Base-by-base conservation (phyloP, 805 yeast species). In the Wickerhamomyces mucosus region DNA sequence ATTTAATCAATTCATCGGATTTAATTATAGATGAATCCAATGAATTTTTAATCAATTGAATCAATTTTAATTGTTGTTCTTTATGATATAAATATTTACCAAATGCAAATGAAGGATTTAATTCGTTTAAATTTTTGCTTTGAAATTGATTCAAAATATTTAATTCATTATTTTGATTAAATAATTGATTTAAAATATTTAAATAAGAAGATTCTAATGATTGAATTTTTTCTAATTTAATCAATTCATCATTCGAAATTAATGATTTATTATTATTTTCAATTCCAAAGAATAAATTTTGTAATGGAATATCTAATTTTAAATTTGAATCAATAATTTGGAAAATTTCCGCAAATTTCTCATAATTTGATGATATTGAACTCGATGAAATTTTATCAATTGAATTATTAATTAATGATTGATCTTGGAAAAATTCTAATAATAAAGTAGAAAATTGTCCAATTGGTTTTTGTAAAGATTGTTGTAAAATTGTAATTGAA, bases 71-170 rank as follows among this genome's bases (percentile, higher is more conserved):
- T 3, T 70, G 68, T 39, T 69, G 65, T 42, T 74, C 74, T 44
- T 72, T 69, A 23, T 59, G 59, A 31, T 68, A 71, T 43, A 86
- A 56, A 51, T 66, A 85, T 18, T 72, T 59, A 55, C 97, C 97
- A 43, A 70, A 83, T 7, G 96, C 95, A 50, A 63, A 88, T 57
- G 86, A 96, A 16, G 96, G 97, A 31, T 75, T 70, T 14, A 74
- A 49, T 4, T 72, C 71, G 31, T 62, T 59, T 27, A 65, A 59
- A 29, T 50, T 44, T 15, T 59, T 57, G 16, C 68, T 62, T 13
- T 65, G 45, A 42, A 56, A 70, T 33, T 76, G 75, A 55, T 84
- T 79, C 51, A 81, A 62, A 22, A 86, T 56, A 32, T 68, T 62
- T 38, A 82, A 60, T n/a, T n/a, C n/a, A 10, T 16, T 16, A 33